These are phyloP conservation scores for Aspergillus pseudoviridinutans DNA, from an alignment of 2,329 filamentous ascomycete genomes.

Conservation along the genomic window DNA sequence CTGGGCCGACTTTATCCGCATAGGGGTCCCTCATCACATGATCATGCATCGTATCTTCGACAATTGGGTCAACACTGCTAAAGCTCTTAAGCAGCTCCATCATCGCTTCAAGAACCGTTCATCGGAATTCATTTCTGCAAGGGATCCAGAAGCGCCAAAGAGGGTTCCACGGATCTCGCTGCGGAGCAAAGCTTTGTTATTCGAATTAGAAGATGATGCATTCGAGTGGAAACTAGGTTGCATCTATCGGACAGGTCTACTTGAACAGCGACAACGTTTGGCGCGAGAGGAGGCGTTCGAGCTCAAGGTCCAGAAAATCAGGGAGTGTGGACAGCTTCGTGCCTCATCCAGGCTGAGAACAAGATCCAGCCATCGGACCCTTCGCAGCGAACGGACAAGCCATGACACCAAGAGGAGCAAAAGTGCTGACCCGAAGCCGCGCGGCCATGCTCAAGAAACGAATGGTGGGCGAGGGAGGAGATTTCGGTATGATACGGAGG, in stretches of 20 bases:
- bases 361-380: constrained; percentile 47
- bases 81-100: constrained; percentile 85
- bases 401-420: constrained; percentile 49
- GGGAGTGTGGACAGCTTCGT: constrained; percentile 58
- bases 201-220: constrained; percentile 91
- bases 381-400: constrained; percentile 37
- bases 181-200: constrained; percentile 74
- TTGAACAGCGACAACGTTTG: constrained; percentile 85
- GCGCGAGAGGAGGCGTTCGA: constrained; percentile 87
- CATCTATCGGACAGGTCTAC: constrained; percentile 83
- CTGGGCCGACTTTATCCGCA: constrained; percentile 75
- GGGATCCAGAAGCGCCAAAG: constrained; percentile 81
- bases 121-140: constrained; percentile 82
- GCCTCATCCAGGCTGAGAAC: constrained; percentile 51
- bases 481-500: constrained; percentile 73
- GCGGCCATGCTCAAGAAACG: constrained; percentile 25
- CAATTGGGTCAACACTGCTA: constrained; percentile 82
- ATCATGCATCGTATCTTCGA: constrained; percentile 89
- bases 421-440: constrained; percentile 50
- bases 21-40: constrained; percentile 88
- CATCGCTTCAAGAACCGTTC: constrained; percentile 85
- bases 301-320: constrained; percentile 79
- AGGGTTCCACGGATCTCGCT: constrained; percentile 80
- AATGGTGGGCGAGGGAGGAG: constrained; percentile 35
- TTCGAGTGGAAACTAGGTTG: constrained; percentile 97